Conservation (phyloP, 257 asterid genomes). For the Jacaranda mimosifolia region DNA sequence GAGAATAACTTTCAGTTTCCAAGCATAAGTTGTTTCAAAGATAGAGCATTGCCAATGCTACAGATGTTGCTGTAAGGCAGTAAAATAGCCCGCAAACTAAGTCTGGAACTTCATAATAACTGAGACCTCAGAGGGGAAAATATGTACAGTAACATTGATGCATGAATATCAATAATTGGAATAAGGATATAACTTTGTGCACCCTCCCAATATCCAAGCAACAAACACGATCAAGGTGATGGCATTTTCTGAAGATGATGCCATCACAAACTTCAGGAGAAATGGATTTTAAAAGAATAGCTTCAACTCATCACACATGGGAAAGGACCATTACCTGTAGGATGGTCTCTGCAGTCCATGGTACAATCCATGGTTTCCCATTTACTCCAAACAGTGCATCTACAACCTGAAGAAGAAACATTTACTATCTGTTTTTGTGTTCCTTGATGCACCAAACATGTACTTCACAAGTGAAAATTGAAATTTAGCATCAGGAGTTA, state of each 20-base stretch:
- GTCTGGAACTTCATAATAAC: too few species aligned
- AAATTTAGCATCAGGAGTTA: not conserved
- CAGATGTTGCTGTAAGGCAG: too few species aligned
- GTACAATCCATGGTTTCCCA: slow-evolving; percentile 91
- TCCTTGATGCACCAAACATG: not conserved
- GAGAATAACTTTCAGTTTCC: too few species aligned
- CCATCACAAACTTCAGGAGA: not conserved
- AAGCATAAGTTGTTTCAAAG: too few species aligned
- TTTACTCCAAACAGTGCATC: slow-evolving; percentile 52
- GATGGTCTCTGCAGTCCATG: slow-evolving; percentile 96
- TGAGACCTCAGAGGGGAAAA: not conserved
- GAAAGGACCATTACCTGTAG: slow-evolving; percentile 59
- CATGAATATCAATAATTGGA: too few species aligned
- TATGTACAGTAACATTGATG: not conserved
- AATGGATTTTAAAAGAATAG: not conserved
- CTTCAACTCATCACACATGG: not conserved
- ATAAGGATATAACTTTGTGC: too few species aligned
- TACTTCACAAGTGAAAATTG: not conserved
- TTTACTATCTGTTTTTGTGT: not conserved
- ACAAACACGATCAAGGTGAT: not conserved
- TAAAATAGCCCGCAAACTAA: too few species aligned
- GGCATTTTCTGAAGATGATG: not conserved
- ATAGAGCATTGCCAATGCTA: too few species aligned
- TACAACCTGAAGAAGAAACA: slow-evolving; percentile 52
- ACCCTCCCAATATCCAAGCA: not conserved